Evolutionary conservation across 805 yeast genomes (phyloP), one percentile per base, ranked within the genome.

Genomic region (Yarrowia osloensis): DNA sequence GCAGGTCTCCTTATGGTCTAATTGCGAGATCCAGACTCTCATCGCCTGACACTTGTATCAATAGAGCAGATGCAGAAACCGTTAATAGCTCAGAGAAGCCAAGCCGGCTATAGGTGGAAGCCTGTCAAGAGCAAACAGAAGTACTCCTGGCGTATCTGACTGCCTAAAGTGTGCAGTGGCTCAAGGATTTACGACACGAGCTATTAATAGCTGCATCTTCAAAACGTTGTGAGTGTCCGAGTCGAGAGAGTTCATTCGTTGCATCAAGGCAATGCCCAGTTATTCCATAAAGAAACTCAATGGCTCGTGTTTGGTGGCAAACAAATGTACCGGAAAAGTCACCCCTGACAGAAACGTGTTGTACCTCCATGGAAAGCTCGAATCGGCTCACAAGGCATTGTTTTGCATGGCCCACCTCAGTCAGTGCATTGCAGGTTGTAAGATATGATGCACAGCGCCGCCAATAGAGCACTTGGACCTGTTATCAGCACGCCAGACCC

Each of bases 121-220:
- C 19, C 21, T 24, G 49, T 44, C 19, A 11, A 42, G 28, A 42
- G 47, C 28, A 42, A 22, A 21, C 22, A 44, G 31, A 42, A 42
- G 9, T 24, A 6, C 50, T 46, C 50, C 54, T 50, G 55, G 55
- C 40, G 40, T 50, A 50, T 50, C 57, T 33, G 57, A 50, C 57
- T 31, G 57, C 57, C 57, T 50, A 50, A 50, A 50, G 40, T 50
- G 40, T 50, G 57, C 57, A 50, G 57, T 50, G 57, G 57, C 57
- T 50, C 57, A 33, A 50, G 57, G 57, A 50, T 50, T 33, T 50
- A 50, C 57, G 57, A 50, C 57, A 50, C 40, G 29, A 21, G 57
- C 57, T 50, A 50, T 31, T 21, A 33, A 50, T 50, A 50, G 40
- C 40, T 50, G 57, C 57, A 50, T 50, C 28, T 50, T 29, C 28